Evolutionary conservation across 805 yeast genomes (phyloP).

Genomic region (Pichia cabralensis): DNA sequence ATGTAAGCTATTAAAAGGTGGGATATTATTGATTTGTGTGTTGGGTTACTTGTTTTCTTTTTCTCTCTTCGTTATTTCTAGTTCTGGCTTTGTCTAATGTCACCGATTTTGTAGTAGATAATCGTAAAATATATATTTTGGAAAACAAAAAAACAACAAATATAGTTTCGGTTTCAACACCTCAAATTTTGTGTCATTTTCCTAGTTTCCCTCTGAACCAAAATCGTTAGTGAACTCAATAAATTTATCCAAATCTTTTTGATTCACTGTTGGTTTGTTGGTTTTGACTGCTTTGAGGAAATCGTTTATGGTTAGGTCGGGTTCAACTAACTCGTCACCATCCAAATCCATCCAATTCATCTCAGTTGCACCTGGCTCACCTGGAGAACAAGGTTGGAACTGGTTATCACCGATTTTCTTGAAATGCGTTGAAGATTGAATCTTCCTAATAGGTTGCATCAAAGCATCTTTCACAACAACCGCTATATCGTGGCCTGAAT

Average conservation of each 20-base stretch:
- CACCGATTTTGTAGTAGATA: too few species aligned
- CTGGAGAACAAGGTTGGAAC: conserved; percentile 93
- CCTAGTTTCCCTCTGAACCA: conserved; percentile 85
- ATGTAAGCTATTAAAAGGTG: too few species aligned
- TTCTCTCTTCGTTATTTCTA: too few species aligned
- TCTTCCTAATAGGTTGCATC: conserved; percentile 95
- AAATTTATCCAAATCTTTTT: conserved; percentile 71
- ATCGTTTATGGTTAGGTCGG: conserved; percentile 81
- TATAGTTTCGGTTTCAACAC: too few species aligned
- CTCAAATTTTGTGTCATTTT: too few species aligned
- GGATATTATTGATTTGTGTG: too few species aligned
- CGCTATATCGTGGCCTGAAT: conserved; percentile 95
- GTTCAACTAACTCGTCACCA: conserved; percentile 83
- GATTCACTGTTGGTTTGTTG: conserved; percentile 92
- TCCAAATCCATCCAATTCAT: conserved; percentile 91
- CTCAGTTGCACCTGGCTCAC: conserved; percentile 78
- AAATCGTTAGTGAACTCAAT: conserved; percentile 86
- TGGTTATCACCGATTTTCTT: conserved; percentile 42
- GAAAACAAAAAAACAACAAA: too few species aligned
- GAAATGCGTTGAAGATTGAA: conserved; percentile 94
- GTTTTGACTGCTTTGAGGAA: conserved; percentile 86
- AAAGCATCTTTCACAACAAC: conserved; percentile 95
- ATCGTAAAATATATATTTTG: too few species aligned
- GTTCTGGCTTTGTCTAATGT: too few species aligned
- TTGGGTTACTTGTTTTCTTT: too few species aligned